phyloP scores from a whole-genome alignment of 2,329 filamentous ascomycete genomes.

The Diaporthe humulicola region DNA sequence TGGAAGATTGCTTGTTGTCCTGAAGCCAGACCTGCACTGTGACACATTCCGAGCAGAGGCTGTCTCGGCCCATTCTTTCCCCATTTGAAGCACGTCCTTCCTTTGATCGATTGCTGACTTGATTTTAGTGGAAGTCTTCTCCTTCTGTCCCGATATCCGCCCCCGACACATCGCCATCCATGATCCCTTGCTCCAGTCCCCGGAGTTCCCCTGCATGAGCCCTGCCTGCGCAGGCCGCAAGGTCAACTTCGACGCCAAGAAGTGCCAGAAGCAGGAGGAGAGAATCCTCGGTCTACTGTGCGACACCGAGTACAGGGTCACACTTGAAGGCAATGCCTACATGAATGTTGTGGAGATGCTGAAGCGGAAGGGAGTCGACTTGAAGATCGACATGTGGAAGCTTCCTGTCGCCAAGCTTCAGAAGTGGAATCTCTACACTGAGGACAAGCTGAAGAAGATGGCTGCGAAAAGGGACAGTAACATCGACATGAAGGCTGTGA shows the following conservation, averaged over 20 bases:
- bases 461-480: background rate
- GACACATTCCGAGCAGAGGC: too few relatives aligned
- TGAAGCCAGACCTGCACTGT: too few relatives aligned
- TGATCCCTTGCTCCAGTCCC: background rate
- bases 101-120: background rate
- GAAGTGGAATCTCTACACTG: background rate
- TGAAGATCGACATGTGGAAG: background rate
- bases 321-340: background rate
- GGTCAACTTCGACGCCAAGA: background rate
- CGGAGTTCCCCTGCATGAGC: background rate
- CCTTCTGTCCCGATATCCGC: background rate
- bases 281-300: background rate
- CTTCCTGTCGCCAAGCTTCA: background rate
- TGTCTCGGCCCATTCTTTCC: background rate
- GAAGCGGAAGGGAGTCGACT: background rate
- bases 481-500: background rate
- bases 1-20: background rate
- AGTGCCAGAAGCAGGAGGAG: background rate
- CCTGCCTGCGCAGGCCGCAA: background rate
- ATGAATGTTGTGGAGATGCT: background rate
- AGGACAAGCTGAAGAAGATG: background rate
- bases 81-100: background rate
- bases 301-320: background rate
- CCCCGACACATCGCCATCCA: background rate
- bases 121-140: background rate